phyloP scores from a whole-genome alignment of 1,284 basidiomycete species.

The Apiotrichum mycotoxinovorans region DNA sequence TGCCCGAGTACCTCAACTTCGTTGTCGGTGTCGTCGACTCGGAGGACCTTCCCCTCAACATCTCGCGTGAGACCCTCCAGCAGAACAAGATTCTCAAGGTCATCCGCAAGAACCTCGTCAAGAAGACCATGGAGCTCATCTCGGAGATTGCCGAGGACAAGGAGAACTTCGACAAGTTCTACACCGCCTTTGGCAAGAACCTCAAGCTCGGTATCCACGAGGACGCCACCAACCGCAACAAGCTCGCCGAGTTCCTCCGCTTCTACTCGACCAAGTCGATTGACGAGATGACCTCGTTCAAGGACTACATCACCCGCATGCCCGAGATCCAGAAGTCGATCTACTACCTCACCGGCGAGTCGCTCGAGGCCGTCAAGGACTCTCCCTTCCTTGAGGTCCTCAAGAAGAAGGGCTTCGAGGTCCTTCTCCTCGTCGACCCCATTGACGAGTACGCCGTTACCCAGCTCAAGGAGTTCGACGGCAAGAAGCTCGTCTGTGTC shows the following conservation, averaged over 20 bases:
- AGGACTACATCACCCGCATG: slow-evolving; percentile 99
- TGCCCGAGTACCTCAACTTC: slow-evolving; percentile 99
- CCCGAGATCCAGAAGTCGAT: slow-evolving; percentile 98
- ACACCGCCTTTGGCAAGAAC: slow-evolving; percentile 91
- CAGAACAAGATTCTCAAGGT: slow-evolving; percentile 99
- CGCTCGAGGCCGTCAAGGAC: slow-evolving; percentile 82
- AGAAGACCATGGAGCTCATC: slow-evolving; percentile 96
- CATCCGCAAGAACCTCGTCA: slow-evolving; percentile 83
- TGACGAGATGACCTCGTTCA: slow-evolving; percentile 91
- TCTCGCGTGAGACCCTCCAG: slow-evolving; percentile 99
- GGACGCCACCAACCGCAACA: slow-evolving; percentile 97
- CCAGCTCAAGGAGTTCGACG: slow-evolving; percentile 98
- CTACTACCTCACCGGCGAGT: slow-evolving; percentile 99
- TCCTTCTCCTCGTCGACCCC: slow-evolving; percentile 95
- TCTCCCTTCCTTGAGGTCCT: slow-evolving; percentile 99
- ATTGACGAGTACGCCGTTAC: slow-evolving; percentile 97
- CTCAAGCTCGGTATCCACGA: slow-evolving; percentile 99
- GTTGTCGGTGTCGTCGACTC: slow-evolving; percentile 99
- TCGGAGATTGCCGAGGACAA: slow-evolving; percentile 98
- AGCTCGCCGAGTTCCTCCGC: slow-evolving; percentile 98
- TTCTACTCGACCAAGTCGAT: slow-evolving; percentile 95
- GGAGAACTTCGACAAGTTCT: slow-evolving; percentile 98
- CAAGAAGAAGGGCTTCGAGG: slow-evolving; percentile 99
- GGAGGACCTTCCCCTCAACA: slow-evolving; percentile 99
- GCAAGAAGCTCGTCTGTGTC: slow-evolving; percentile 96